Evolutionary conservation across 2,329 filamentous ascomycete species (phyloP).

Genomic region (Claviceps pazoutovae): DNA sequence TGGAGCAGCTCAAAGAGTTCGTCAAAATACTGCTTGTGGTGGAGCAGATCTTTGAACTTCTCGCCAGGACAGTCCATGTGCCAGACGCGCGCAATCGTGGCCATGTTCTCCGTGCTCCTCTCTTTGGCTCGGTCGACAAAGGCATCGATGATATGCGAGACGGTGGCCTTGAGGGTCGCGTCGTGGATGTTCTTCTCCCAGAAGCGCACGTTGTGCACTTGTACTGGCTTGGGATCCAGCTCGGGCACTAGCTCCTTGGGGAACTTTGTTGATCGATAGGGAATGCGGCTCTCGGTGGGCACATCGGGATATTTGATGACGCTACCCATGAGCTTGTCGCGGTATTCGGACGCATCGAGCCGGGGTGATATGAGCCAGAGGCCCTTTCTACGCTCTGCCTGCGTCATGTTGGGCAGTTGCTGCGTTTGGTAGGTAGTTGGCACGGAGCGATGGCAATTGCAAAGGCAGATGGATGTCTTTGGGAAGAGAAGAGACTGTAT

Average conservation of each 20-base stretch:
- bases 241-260: slow-evolving; percentile 13
- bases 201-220: slow-evolving; percentile 15
- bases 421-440: neutral
- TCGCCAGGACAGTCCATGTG: slow-evolving; percentile 17
- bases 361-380: slow-evolving; percentile 17
- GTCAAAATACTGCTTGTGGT: slow-evolving; percentile 14
- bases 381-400: slow-evolving; percentile 2
- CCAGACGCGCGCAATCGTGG: slow-evolving; percentile 16
- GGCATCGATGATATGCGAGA: slow-evolving; percentile 14
- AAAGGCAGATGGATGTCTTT: neutral
- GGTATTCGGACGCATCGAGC: slow-evolving; percentile 15
- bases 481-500: neutral
- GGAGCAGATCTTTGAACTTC: slow-evolving; percentile 16
- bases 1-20: slow-evolving; percentile 15
- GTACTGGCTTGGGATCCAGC: slow-evolving; percentile 15
- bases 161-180: slow-evolving; percentile 11
- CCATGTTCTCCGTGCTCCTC: slow-evolving; percentile 10
- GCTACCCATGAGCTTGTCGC: slow-evolving; percentile 17
- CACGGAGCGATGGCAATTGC: neutral
- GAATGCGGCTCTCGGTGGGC: slow-evolving; percentile 14
- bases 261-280: slow-evolving; percentile 10
- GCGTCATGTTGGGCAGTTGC: neutral
- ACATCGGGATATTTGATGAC: slow-evolving; percentile 16
- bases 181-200: slow-evolving; percentile 16
- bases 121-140: slow-evolving; percentile 13